Conservation (phyloP, 1,284 basidiomycete species). For the Sparassis latifolia region DNA sequence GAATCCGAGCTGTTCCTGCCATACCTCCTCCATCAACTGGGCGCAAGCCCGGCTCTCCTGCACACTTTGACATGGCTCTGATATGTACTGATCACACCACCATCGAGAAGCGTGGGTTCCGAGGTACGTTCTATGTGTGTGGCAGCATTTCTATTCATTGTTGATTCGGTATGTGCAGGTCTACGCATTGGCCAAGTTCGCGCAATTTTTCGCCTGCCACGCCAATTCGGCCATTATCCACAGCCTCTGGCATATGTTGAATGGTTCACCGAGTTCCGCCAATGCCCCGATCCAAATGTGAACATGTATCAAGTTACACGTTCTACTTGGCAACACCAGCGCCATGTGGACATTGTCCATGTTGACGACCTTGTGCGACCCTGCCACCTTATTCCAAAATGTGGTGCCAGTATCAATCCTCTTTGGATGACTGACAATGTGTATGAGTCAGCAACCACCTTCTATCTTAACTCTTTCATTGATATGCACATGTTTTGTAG, state of each 20-base stretch:
- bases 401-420: background rate
- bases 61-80: background rate
- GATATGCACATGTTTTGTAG: background rate
- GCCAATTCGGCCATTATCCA: background rate
- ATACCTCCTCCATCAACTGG: background rate
- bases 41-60: background rate
- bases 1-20: background rate
- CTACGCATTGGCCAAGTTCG: conserved; percentile 2
- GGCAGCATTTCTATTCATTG: background rate
- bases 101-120: background rate
- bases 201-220: conserved; percentile 1
- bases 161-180: background rate
- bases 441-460: background rate
- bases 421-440: background rate
- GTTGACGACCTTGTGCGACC: background rate
- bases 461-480: background rate
- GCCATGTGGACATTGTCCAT: background rate
- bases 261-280: conserved; percentile 17
- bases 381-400: conserved; percentile 1
- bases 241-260: conserved; percentile 20
- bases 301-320: conserved; percentile 9
- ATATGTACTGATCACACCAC: too few relatives aligned
- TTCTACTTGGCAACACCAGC: background rate
- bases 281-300: conserved; percentile 10
- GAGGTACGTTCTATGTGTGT: background rate